Percentiles rank a stretch among this genome's conserved stretches.
phyloP scores from a whole-genome alignment of 352 stramenopile genomes.

The Phytophthora pseudosyringae region DNA sequence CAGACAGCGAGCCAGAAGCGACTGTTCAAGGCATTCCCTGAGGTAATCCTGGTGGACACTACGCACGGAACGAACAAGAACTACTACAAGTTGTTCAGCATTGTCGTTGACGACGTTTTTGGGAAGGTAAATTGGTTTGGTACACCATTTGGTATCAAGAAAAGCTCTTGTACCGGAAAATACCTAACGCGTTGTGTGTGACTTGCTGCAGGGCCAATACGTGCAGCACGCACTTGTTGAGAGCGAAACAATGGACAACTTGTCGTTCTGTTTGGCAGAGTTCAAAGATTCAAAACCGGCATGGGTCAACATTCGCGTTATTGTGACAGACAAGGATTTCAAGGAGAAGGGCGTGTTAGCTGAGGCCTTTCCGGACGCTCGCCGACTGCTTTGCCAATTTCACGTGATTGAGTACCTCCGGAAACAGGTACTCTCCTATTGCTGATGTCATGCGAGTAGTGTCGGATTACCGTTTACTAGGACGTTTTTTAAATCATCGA shows the following conservation, averaged over 20 bases:
- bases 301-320: conserved; percentile 11
- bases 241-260: no score
- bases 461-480: no score
- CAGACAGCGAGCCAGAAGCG: conserved; percentile 12
- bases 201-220: no score
- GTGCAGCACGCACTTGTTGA: no score
- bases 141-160: no score
- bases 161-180: no score
- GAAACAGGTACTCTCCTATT: neutral
- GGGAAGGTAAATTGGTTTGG: no score
- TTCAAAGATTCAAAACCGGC: neutral
- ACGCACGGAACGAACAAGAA: conserved; percentile 22
- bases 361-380: conserved; percentile 9
- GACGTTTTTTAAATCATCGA: no score
- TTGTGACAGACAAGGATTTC: conserved; percentile 23
- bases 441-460: no score
- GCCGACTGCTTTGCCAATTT: conserved; percentile 15
- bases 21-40: conserved; percentile 25
- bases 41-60: conserved; percentile 17
- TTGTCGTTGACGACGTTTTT: conserved; percentile 6
- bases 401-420: conserved; percentile 18
- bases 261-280: no score
- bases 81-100: conserved; percentile 29
- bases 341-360: conserved; percentile 18
- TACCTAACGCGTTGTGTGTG: no score